Base-by-base conservation (phyloP, 495 filamentous ascomycete species). In the Lentithecium fluviatile region DNA sequence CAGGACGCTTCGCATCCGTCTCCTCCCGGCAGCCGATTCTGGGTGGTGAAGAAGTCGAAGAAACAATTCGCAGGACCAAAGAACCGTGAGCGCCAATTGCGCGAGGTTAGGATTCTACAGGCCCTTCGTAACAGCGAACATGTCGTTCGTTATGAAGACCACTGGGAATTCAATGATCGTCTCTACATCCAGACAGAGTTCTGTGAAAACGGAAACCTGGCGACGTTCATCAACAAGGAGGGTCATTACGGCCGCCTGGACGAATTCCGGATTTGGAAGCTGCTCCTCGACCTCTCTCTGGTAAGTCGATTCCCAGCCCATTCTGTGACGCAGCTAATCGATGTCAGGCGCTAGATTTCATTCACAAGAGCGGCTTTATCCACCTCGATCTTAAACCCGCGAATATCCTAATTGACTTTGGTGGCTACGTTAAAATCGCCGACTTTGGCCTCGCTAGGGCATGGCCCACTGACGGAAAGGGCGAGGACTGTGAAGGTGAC, bases 261-360 rank as follows among this genome's bases (percentile, higher is more conserved):
- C 76, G 94, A 97, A 70, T 98, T 97, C 72, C 81, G 94, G 24
- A 95, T 97, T 67, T 98, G 94, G 94, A 98, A 98, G 74, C 91
- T 97, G 42, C 75, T 96, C 61, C 79, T 95, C 8, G 94, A 98
- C 69, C 64, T 94, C 37, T 79, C 85, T 63, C 76, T 86, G 78
- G 90, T 93, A 80, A 73, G 84, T 79, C 40, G 45, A 29, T 13
- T 50, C 13, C 25, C 32, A 54, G 29, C 2, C 24, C 56, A 32
- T 29, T 42, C 29, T 11, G 29, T 20, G 50, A 10, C 20, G 36
- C 11, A 17, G 20, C 37, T 38, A 12, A 36, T 15, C 21, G 62
- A 7, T 67, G 15, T 11, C 52, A 95, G 88, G 94, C 95, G 19
- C 70, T 98, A 57, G 85, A 87, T 72, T 86, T 91, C 36, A 91